Evolutionary conservation across 129 eudicot genomes (phyloP), one percentile per base, ranked within the genome.

Genomic region (Pseudognaphalium luteoalbum): DNA sequence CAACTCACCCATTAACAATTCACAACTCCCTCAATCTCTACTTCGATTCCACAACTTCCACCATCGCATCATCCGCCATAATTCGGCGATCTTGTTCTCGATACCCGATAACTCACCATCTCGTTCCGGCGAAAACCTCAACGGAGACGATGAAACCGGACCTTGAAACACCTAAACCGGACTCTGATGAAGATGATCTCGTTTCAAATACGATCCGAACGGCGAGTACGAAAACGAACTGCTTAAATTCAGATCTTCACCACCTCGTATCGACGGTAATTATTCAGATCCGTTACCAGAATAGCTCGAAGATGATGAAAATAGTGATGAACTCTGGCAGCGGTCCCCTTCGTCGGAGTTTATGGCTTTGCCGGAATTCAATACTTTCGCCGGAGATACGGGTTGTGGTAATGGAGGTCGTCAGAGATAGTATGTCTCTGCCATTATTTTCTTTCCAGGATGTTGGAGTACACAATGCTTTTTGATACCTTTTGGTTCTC

Each of bases 141-240:
- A 33, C 58, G 88, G 84, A 34, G 87, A 66, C 12, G 80, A 64
- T 28, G 82, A 47, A 73, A 80, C 76, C 7, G 93, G 93, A 7
- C 83, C 90, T 14, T 94, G 92, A 35, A 94, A 81, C 62, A 94
- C 97, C 51, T 97, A 91, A 2, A 89, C 93, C 20, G 99, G 99
- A 72, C 97, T 91, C 76, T 86, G 89, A 70, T 94, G 98, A 70
- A 91, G 85, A 71, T 86, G 88, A 72, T 94, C 97, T 72, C 96
- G 86, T 73, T 94, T 94, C 66, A 83, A 25, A 58, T 83, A 88
- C 61, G 98, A 86, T 59, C 87, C 78, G n/a, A 89, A 81, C 5
- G 91, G 85, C 19, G 97, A 84, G 69, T 83, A 84, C 19, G 87
- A 74, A 56, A 79, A 86, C 3, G 96, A 91, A 17, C 91, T 84